Base-by-base conservation (phyloP, 2,329 filamentous ascomycete genomes). In the Raffaelea deltoideospora region DNA sequence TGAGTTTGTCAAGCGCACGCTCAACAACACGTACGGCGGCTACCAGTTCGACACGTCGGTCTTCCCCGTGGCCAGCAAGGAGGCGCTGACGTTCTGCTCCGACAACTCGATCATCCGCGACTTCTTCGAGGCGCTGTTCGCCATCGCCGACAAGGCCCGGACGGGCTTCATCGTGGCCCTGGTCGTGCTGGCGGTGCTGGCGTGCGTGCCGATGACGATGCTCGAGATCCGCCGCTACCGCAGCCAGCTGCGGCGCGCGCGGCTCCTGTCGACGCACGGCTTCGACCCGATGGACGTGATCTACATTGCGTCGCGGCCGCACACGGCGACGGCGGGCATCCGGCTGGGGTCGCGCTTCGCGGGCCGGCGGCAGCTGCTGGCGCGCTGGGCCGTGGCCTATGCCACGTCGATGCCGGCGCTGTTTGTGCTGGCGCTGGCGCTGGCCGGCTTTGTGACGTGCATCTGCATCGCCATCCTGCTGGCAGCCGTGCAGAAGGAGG, bases 281-380 rank as follows among this genome's bases (percentile, higher is more conserved):
- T 76, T 76, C 51, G 86, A 96, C 50, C 71, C 80, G 1, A 76
- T 94, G 67, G 88, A 96, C 52, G 76, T 87, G 26, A 73, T 93
- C 30, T 93, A 95, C 58, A 80, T 95, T 46, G 76, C 79, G 23
- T 87, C 84, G 24, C 74, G 85, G 18, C 86, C 88, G 2, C 74
- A 79, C 47, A 83, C 85, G 1, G 73, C 84, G 1, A 67, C 67
- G 2, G 60, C 69, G 21, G 88, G 87, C 29, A 69, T 94, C 53
- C 78, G 71, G 57, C 47, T 82, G 17, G 73, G 81, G 7, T 69
- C 68, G 35, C 67, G 63, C 40, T 76, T 88, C 57, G 69, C 37
- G 24, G 56, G 71, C 55, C 59, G 78, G 46, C 69, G 72, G 35
- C 78, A 85, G 54, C 71, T 82, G 32, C 67, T 94, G 30, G 67